Evolutionary conservation across 1,284 basidiomycete species (phyloP), one percentile per base, ranked within the genome.

Genomic region (Moesziomyces globuligerus): DNA sequence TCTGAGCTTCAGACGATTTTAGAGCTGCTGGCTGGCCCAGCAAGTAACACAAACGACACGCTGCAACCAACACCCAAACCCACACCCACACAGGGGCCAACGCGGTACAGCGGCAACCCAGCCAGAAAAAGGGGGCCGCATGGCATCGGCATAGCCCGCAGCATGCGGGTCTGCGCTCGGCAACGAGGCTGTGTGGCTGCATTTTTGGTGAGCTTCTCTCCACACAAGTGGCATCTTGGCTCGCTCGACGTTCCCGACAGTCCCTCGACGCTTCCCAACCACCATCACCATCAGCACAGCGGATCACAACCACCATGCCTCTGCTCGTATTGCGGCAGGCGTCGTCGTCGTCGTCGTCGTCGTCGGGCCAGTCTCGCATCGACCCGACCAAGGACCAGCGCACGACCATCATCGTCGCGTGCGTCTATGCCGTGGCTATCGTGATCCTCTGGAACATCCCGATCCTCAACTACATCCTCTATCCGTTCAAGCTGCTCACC

Each of bases 401-500:
- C 18, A 78, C 68, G n/a, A 75, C 77, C 37, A 75, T 81, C 57
- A 81, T 81, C 48, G 80, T 81, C 10, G 80, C 79, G 11, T 81
- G 79, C 50, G 65, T 70, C 17, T 77, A 80, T 37, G 66, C 72
- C 18, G 53, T 80, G 3, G 68, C 62, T 17, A 81, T 81, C 46
- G 60, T 74, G 40, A 54, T 81, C 26, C 64, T 81, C 2, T 77
- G 74, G 68, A 75, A 81, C 45, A 62, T 80, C 8, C 80, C 80
- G 8, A 64, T 73, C 53, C 67, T 81, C 44, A 81, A 80, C 41
- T 58, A 73, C 26, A 52, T 80, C n/a, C 70, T 82, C 23, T 82
- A 81, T 41, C 80, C 81, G 0, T 83, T 83, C 72, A 83, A 83
- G 54, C 65, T 83, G 8, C 73, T 83, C 38, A 75, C 76, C 5